A percentile compares a stretch with the other conserved stretches of the same genome.
Evolutionary conservation across 2,329 filamentous ascomycete species (phyloP).

Genomic region (Trichoderma aggressivum): DNA sequence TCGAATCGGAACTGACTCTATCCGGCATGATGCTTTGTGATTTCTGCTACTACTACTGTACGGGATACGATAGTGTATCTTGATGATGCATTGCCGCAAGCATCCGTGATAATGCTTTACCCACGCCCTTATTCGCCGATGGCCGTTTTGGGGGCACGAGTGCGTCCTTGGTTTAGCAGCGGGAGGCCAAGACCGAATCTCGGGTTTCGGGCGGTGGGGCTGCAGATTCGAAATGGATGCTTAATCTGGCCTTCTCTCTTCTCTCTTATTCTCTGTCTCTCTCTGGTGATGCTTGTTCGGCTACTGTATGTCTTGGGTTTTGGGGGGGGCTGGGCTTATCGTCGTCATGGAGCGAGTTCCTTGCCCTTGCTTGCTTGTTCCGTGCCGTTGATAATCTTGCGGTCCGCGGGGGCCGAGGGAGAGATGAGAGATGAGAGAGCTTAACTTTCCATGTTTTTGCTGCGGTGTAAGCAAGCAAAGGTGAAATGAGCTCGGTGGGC

Average conservation of each 20-base stretch:
- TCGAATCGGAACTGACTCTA: not conserved
- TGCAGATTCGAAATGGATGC: not conserved
- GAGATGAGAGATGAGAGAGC: not conserved
- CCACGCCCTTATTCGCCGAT: not conserved
- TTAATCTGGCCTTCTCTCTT: not conserved
- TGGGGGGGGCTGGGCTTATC: not conserved
- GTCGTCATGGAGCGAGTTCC: not conserved
- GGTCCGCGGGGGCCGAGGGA: slow-evolving; percentile 6
- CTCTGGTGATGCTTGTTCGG: not conserved
- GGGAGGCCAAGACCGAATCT: not conserved
- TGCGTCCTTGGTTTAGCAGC: not conserved
- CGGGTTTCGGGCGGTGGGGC: not conserved
- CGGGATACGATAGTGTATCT: not conserved
- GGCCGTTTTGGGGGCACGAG: not conserved
- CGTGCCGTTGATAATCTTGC: not conserved
- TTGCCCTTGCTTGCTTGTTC: not conserved
- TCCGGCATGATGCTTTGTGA: not conserved
- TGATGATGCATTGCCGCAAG: not conserved
- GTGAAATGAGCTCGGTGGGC: slow-evolving; percentile 5
- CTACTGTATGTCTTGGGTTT: not conserved
- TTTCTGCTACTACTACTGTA: not conserved
- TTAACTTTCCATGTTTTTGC: not conserved
- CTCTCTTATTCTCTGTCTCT: not conserved
- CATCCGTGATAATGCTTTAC: not conserved
- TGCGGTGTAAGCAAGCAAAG: not conserved